phyloP scores from a whole-genome alignment of 495 filamentous ascomycete species.

The Lasiosphaeria miniovina region DNA sequence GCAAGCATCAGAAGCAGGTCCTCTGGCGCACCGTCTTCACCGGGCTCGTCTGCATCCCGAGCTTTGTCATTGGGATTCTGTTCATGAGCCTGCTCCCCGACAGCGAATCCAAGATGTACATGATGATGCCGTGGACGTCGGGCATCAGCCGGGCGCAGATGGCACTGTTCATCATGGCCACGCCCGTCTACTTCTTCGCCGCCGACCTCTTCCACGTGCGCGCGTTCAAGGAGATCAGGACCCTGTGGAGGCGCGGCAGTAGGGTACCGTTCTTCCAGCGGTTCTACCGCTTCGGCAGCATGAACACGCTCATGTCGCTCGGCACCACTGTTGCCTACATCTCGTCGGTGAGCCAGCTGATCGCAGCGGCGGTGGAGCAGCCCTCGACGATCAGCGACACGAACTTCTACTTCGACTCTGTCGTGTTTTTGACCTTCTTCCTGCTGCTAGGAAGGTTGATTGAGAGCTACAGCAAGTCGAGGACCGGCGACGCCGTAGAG shows the following conservation, averaged over 20 bases:
- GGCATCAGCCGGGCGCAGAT: constrained; percentile 76
- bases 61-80: constrained; percentile 85
- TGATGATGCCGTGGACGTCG: constrained; percentile 71
- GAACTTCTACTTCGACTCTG: constrained; percentile 87
- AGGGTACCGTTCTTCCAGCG: constrained; percentile 68
- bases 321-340: constrained; percentile 89
- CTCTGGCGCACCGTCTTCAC: constrained; percentile 66
- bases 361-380: constrained; percentile 56
- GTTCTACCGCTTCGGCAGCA: constrained; percentile 92
- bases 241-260: constrained; percentile 79
- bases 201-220: constrained; percentile 83
- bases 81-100: constrained; percentile 78
- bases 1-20: constrained; percentile 59
- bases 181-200: constrained; percentile 85
- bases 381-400: constrained; percentile 40
- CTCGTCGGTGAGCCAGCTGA: constrained; percentile 75
- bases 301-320: constrained; percentile 90
- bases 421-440: constrained; percentile 91
- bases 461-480: constrained; percentile 90
- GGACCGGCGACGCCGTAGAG: constrained; percentile 83
- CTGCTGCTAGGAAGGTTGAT: constrained; percentile 75
- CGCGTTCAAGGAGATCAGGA: constrained; percentile 73
- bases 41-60: constrained; percentile 74
- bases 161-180: constrained; percentile 80
- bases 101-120: constrained; percentile 54